Base-by-base conservation (phyloP, 768 basidiomycete genomes). In the Pisolithus microcarpus region DNA sequence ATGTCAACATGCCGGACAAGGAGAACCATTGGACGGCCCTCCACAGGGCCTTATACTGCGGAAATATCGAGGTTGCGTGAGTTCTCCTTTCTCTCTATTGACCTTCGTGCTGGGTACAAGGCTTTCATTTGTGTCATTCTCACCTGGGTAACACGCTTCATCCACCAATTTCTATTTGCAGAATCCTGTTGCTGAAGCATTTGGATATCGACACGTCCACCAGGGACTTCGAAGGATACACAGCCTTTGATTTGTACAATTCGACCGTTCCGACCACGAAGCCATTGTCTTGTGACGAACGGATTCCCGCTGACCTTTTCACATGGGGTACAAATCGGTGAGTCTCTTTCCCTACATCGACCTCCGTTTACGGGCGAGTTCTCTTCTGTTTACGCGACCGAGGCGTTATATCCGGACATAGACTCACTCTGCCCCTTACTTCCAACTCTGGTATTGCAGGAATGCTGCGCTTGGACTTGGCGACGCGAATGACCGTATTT, bases 11-110 rank as follows among this genome's bases (percentile, higher is more conserved):
- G 7, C 70, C 72, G 38, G 95, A 99, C 66, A 65, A 65, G 48
- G 95, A 98, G 73, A 89, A 80, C 51, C 85, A 85, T 51, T 97
- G 92, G 88, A 95, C 91, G 1, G 79, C 94, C 7, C 71, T 98
- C 19, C 95, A 99, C 61, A 73, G 92, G 44, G 90, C 90, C 2
- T 66, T 94, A 58, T 96, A 92, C 63, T 65, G 74, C 36, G 90
- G 88, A 1, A 91, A 92, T 58, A 53, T 93, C 8, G 73, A 82
- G 44, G 77, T 79, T 42, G 85, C 78, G 81, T 86, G 56, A 53
- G 84, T 73, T 6, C 28, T 7, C n/a, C 42, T 13, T 11, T 44
- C 19, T 30, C 36, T 49, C 9, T 26, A 5, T 16, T 13, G n/a
- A 8, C 21, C 40, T 19, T 39, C 19, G 39, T 18, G 7, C 19